Base-by-base conservation (phyloP, 2,329 filamentous ascomycete genomes). In the Colletotrichum sp. region DNA sequence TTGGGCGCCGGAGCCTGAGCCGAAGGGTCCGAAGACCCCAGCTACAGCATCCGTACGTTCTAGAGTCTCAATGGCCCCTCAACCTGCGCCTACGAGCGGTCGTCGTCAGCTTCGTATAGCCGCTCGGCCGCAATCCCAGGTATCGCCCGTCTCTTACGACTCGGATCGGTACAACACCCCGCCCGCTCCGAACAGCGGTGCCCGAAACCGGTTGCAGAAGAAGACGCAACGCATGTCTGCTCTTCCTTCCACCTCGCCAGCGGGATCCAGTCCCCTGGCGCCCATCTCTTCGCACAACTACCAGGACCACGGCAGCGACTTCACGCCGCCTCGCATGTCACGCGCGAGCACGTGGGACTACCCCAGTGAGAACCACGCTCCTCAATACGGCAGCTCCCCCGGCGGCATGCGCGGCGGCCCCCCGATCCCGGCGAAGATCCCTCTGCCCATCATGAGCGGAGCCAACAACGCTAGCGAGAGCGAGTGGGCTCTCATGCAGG, bases 1-100 rank as follows among this genome's bases (percentile, higher is more conserved):
- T 2, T 96, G 94, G 94, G 94, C 94, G 3, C 94, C 94, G 0
- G 94, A 96, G 80, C 94, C 94, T 0, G 93, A 95, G 79, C 89
- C 90, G 3, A 84, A 84, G 76, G 78, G 72, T 4, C 76, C 80
- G 30, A 81, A 78, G 59, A 78, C 82, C 66, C 75, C 81, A 29
- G 82, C 86, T 8, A 59, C 73, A 16, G 70, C 73, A 39, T 76
- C 73, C n/a, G 71, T 72, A 4, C 70, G 64, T 12, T 76, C 73
- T 12, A 86, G 91, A 36, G 87, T 88, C 8, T 84, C 88, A 4
- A 85, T 90, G 2, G 87, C 85, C 6, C 88, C 90, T 2, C 89
- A 91, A 77, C 88, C 89, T 6, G 86, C 89, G 80, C 87, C 89
- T 3, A 82, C 86, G 2, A 87, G 85, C 49, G 88, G 89, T 6